These are phyloP conservation scores for Rhynchosporium agropyri DNA, from an alignment of 2,329 filamentous ascomycete genomes.

Conservation along the genomic window DNA sequence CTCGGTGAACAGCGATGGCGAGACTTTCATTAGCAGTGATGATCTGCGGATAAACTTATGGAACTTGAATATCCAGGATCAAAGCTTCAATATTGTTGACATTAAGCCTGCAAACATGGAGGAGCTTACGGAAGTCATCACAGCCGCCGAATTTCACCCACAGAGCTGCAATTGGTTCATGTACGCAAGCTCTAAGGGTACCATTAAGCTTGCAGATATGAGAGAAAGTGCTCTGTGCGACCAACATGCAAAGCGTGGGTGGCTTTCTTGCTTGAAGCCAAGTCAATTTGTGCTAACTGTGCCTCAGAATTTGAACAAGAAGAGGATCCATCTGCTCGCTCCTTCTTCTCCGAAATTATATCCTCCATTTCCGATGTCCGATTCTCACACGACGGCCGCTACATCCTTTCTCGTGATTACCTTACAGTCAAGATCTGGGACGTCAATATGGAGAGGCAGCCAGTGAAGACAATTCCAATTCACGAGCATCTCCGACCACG, in stretches of 20 bases:
- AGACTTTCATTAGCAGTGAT: slow-evolving; percentile 99
- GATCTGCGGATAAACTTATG: slow-evolving; percentile 97
- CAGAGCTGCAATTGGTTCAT: slow-evolving; percentile 99
- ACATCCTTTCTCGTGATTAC: slow-evolving; percentile 97
- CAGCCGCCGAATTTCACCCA: slow-evolving; percentile 95
- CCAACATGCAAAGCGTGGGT: slow-evolving; percentile 84
- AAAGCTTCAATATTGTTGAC: slow-evolving; percentile 99
- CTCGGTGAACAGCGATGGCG: slow-evolving; percentile 98
- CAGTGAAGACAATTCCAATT: slow-evolving; percentile 97
- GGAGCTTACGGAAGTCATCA: slow-evolving; percentile 98
- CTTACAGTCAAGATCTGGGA: slow-evolving; percentile 99
- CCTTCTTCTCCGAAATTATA: slow-evolving; percentile 99
- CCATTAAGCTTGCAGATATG: slow-evolving; percentile 99
- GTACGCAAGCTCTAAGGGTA: slow-evolving; percentile 99
- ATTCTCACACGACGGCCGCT: slow-evolving; percentile 94
- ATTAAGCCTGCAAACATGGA: slow-evolving; percentile 99
- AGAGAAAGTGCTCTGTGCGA: slow-evolving; percentile 95
- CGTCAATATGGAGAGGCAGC: slow-evolving; percentile 97
- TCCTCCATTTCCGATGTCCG: slow-evolving; percentile 98
- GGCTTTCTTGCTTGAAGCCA: no score
- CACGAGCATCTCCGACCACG: slow-evolving; percentile 94
- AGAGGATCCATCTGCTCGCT: slow-evolving; percentile 93
- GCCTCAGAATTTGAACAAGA: slow-evolving; percentile 95
- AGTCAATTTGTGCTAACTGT: slow-evolving; percentile 24
- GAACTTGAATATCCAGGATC: slow-evolving; percentile 99